Conservation (phyloP, 106 monocot species). For the Vanilla planifolia region DNA sequence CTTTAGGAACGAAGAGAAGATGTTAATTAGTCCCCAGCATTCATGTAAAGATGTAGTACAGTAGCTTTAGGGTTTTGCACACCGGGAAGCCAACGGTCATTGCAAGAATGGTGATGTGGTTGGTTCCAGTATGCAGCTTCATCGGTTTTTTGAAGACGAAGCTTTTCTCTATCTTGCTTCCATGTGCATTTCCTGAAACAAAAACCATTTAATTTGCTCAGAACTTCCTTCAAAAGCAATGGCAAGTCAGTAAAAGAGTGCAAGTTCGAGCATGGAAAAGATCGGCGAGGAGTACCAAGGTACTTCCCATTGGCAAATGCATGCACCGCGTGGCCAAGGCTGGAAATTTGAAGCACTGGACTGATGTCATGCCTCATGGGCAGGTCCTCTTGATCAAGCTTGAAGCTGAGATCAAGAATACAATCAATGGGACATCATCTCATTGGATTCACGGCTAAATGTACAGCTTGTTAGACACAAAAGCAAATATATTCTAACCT, state of each 20-base stretch:
- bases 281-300: slow-evolving; percentile 24
- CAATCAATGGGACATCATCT: neutral
- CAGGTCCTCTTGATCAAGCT: slow-evolving; percentile 29
- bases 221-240: too few species aligned
- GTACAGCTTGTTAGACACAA: neutral
- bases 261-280: neutral
- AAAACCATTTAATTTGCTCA: neutral
- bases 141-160: slow-evolving; percentile 45
- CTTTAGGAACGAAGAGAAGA: slow-evolving; percentile 13
- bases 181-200: slow-evolving; percentile 57
- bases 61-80: neutral
- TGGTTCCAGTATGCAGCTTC: slow-evolving; percentile 39
- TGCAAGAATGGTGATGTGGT: slow-evolving; percentile 43
- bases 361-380: slow-evolving; percentile 40
- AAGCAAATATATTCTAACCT: slow-evolving; percentile 34
- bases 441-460: neutral
- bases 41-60: neutral
- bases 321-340: slow-evolving; percentile 37
- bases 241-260: too few species aligned
- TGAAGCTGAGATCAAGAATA: slow-evolving; percentile 19
- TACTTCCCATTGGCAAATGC: slow-evolving; percentile 43
- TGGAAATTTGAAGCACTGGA: slow-evolving; percentile 35
- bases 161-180: slow-evolving; percentile 46
- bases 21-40: neutral
- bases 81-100: slow-evolving; percentile 64